Conservation (phyloP, 2,329 filamentous ascomycete species). For the Cercospora janseana region DNA sequence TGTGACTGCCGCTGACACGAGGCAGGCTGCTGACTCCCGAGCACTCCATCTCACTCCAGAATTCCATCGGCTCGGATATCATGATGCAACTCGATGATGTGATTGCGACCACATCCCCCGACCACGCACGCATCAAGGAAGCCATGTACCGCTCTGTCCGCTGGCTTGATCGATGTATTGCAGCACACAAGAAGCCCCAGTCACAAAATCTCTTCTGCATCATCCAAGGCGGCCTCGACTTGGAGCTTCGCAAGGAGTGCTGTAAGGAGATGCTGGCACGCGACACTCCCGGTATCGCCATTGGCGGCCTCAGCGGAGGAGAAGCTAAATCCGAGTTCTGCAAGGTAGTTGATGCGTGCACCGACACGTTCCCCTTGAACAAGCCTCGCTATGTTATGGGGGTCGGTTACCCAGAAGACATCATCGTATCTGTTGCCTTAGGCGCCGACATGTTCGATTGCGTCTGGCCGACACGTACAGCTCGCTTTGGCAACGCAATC, state of each 20-base stretch:
- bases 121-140: constrained; percentile 81
- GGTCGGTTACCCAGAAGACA: constrained; percentile 91
- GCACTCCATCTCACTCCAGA: constrained; percentile 93
- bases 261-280: constrained; percentile 82
- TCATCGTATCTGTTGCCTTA: constrained; percentile 87
- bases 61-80: constrained; percentile 96
- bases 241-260: constrained; percentile 81
- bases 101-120: constrained; percentile 90
- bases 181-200: constrained; percentile 78
- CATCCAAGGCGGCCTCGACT: constrained; percentile 90
- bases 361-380: constrained; percentile 74
- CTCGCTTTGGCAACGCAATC: constrained; percentile 91
- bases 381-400: constrained; percentile 99
- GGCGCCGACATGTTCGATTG: constrained; percentile 99
- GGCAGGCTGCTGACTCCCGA: constrained; percentile 78
- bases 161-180: constrained; percentile 94
- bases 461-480: constrained; percentile 95
- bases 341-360: constrained; percentile 79
- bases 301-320: constrained; percentile 89
- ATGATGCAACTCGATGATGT: constrained; percentile 99
- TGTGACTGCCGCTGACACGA: not conserved
- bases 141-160: constrained; percentile 92
- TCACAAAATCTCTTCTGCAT: constrained; percentile 96
- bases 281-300: constrained; percentile 93
- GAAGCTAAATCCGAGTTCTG: constrained; percentile 94